phyloP scores from a whole-genome alignment of 2,329 filamentous ascomycete genomes.

The Lojkania enalia region DNA sequence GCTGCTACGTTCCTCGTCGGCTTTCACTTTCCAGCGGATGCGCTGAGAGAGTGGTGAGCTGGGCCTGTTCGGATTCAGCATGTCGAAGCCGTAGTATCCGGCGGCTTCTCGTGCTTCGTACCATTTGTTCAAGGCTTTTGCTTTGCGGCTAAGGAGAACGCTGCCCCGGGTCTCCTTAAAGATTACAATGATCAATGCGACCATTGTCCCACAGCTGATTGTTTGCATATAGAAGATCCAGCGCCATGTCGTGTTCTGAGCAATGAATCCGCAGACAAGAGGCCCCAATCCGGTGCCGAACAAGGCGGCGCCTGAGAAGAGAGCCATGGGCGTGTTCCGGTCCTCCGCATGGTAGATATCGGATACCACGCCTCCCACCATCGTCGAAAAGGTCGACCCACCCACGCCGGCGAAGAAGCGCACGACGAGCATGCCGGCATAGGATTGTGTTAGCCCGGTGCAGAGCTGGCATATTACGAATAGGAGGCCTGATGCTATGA shows the following conservation, averaged over 20 bases:
- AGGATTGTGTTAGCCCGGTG: constrained; percentile 70
- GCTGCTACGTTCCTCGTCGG: constrained; percentile 74
- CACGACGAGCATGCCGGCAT: constrained; percentile 73
- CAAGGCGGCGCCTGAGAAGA: constrained; percentile 80
- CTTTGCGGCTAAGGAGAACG: constrained; percentile 77
- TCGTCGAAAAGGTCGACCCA: constrained; percentile 78
- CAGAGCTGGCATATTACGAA: constrained; percentile 73
- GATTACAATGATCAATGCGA: constrained; percentile 66
- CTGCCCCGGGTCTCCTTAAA: constrained; percentile 83
- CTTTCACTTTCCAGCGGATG: constrained; percentile 77
- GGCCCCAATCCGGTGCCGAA: constrained; percentile 81
- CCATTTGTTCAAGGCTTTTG: constrained; percentile 73
- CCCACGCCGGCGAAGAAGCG: constrained; percentile 79
- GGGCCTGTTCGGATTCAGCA: constrained; percentile 35
- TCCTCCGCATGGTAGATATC: constrained; percentile 80
- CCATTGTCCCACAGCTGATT: constrained; percentile 67
- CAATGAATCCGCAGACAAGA: constrained; percentile 70
- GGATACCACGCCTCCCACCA: constrained; percentile 89
- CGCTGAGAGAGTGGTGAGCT: constrained; percentile 51
- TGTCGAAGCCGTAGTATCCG: constrained; percentile 62
- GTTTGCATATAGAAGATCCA: constrained; percentile 90
- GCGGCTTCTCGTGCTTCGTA: constrained; percentile 72
- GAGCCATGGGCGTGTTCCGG: constrained; percentile 85
- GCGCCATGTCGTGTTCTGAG: constrained; percentile 70
- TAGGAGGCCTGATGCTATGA: constrained; percentile 71